Conservation (phyloP, 2,329 filamentous ascomycete genomes). For the Colletotrichum simmondsii region DNA sequence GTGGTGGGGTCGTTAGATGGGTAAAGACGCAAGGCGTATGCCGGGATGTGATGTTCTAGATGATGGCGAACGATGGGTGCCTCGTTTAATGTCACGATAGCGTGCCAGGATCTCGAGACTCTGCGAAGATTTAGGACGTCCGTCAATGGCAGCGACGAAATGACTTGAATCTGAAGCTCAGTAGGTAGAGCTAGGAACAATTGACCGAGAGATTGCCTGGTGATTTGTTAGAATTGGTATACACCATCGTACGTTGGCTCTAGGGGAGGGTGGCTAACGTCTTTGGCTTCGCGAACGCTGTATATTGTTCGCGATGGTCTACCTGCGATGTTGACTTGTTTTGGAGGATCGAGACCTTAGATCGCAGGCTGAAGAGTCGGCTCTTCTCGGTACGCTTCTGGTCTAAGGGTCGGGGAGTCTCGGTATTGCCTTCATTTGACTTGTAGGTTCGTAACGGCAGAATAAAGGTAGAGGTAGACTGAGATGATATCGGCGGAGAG, state of each 20-base stretch:
- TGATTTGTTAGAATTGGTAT: slow-evolving; percentile 35
- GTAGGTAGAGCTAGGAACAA: slow-evolving; percentile 69
- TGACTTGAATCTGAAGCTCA: slow-evolving; percentile 72
- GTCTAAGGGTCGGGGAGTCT: slow-evolving; percentile 43
- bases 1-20: slow-evolving; percentile 59
- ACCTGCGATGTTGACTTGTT: slow-evolving; percentile 13
- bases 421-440: slow-evolving; percentile 40
- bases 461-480: slow-evolving; percentile 55
- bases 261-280: slow-evolving; percentile 7
- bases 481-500: slow-evolving; percentile 36
- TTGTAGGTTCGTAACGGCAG: slow-evolving; percentile 59
- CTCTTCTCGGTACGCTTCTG: slow-evolving; percentile 50
- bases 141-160: slow-evolving; percentile 68
- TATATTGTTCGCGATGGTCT: slow-evolving; percentile 3
- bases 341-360: slow-evolving; percentile 49
- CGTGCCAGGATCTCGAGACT: slow-evolving; percentile 69
- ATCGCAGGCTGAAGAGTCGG: slow-evolving; percentile 54
- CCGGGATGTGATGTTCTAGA: slow-evolving; percentile 67
- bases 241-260: not conserved
- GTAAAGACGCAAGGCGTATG: slow-evolving; percentile 70
- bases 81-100: slow-evolving; percentile 69
- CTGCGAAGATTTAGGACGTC: slow-evolving; percentile 69
- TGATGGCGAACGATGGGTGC: slow-evolving; percentile 71
- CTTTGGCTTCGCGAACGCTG: slow-evolving; percentile 8
- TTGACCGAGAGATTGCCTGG: slow-evolving; percentile 61